Base-by-base conservation (phyloP, 441 rosid species). In the Erysimum cheiri region DNA sequence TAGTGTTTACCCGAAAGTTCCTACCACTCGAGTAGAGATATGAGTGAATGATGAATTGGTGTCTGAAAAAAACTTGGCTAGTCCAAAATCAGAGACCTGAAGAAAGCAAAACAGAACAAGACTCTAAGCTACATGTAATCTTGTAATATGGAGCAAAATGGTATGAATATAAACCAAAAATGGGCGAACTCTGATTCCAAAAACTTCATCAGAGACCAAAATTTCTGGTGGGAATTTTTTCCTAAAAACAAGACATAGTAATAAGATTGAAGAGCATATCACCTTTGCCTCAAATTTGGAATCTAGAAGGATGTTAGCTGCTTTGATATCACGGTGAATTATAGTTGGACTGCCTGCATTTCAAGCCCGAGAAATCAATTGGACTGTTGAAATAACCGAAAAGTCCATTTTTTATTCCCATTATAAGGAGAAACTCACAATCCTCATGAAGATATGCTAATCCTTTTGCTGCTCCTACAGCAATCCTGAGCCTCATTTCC, bases 51-150 rank as follows among this genome's bases (percentile, higher is more conserved):
- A 76, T 33, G 83, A 50, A 60, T 67, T 69, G 15, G 71, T 79
- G 72, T 80, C 76, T 32, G 71, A 72, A 19, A 85, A 85, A 58
- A 81, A 74, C 62, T 81, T 85, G 19, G 87, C 87, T 8, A 85
- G 77, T 44, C 89, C 89, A 72, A 85, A 85, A 76, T 85, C 89
- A 36, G 88, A 83, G 57, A 85, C 87, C 89, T 85, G 78, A 57
- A 76, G 31, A 2, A 47, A 10, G 8, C 69, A 61, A 44, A 67
- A 68, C 44, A 68, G 36, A 68, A 50, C 36, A 71, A 6, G 33
- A 71, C 39, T 36, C 29, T 13, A 58, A 41, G 29, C 69, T 71
- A 39, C 33, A 19, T 9, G 24, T 19, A 9, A 52, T 44, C 14
- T 46, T 19, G 35, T 14, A 32, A n/a, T 8, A 57, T 17, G 33